Percentiles rank a stretch among this genome's conserved stretches.
These are phyloP conservation scores for Pseudognaphalium luteoalbum DNA, from an alignment of 129 eudicot species.

Conservation along the genomic window DNA sequence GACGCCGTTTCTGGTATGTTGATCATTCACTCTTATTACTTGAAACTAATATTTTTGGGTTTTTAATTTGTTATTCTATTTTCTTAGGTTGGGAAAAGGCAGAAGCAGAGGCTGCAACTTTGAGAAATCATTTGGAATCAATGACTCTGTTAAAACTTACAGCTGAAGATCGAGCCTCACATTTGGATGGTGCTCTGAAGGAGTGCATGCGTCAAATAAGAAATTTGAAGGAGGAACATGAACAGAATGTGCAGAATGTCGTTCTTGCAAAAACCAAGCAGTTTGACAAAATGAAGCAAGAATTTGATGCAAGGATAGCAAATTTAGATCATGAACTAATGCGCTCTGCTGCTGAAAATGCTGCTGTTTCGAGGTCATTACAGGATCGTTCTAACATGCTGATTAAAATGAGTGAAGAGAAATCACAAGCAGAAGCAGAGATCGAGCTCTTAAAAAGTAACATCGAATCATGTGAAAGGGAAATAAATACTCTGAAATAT, in stretches of 20 bases:
- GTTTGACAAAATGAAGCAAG: constrained; percentile 70
- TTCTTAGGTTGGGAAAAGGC: constrained; percentile 98
- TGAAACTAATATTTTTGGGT: neutral
- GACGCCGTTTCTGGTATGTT: constrained; percentile 93
- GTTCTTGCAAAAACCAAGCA: constrained; percentile 60
- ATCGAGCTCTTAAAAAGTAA: constrained; percentile 70
- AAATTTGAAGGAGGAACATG: constrained; percentile 91
- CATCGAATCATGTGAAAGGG: constrained; percentile 84
- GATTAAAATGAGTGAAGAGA: constrained; percentile 74
- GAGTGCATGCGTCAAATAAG: constrained; percentile 97
- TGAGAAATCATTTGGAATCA: constrained; percentile 84
- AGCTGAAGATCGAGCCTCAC: constrained; percentile 91
- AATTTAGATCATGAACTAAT: constrained; percentile 75
- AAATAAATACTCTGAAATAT: constrained; percentile 83
- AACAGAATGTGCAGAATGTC: constrained; percentile 63
- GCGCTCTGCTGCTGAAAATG: constrained; percentile 79
- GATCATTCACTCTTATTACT: neutral
- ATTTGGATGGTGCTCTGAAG: constrained; percentile 95
- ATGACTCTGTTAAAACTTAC: constrained; percentile 86
- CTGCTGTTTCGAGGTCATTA: constrained; percentile 80
- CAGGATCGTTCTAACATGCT: constrained; percentile 91
- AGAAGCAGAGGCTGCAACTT: constrained; percentile 81
- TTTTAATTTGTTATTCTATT: neutral
- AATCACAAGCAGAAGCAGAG: constrained; percentile 85
- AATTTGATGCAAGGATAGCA: constrained; percentile 63